Conservation (phyloP, 2,329 filamentous ascomycete species). For the Diaporthe helianthi region DNA sequence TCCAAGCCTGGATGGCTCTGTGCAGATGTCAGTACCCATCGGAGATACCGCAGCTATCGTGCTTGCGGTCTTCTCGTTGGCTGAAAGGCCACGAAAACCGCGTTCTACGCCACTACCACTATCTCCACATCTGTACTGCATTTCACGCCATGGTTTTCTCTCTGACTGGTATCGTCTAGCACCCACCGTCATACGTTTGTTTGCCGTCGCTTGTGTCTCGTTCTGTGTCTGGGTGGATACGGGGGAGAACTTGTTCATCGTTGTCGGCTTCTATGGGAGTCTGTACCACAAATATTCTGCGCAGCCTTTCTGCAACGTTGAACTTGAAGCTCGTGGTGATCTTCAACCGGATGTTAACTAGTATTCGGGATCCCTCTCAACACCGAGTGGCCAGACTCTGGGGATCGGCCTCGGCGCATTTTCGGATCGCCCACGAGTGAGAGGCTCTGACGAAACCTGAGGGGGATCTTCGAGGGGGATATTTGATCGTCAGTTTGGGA, state of each 20-base stretch:
- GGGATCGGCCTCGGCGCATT: not conserved
- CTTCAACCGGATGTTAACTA: not conserved
- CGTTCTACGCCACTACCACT: not conserved
- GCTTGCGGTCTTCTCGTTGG: not conserved
- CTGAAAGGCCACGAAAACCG: not conserved
- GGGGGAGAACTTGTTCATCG: not conserved
- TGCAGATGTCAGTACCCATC: not conserved
- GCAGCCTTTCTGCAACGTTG: not conserved
- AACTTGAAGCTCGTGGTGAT: not conserved
- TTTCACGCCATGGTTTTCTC: conserved; percentile 9
- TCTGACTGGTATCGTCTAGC: not conserved
- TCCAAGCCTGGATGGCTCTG: not conserved
- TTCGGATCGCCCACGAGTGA: not conserved
- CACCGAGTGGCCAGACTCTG: not conserved
- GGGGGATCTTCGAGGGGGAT: not conserved
- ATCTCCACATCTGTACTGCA: not conserved
- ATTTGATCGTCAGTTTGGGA: not conserved
- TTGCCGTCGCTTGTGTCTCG: conserved; percentile 1
- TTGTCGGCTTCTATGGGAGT: not conserved
- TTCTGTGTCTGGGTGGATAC: not conserved
- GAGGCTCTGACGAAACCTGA: not conserved
- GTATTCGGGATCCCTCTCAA: not conserved
- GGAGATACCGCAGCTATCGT: conserved; percentile 2
- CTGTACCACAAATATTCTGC: not conserved
- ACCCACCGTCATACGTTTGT: not conserved